A percentile compares a stretch with the other conserved stretches of the same genome.
Evolutionary conservation across 345 rosid genomes (phyloP).

Genomic region (Cardamine resedifolia): DNA sequence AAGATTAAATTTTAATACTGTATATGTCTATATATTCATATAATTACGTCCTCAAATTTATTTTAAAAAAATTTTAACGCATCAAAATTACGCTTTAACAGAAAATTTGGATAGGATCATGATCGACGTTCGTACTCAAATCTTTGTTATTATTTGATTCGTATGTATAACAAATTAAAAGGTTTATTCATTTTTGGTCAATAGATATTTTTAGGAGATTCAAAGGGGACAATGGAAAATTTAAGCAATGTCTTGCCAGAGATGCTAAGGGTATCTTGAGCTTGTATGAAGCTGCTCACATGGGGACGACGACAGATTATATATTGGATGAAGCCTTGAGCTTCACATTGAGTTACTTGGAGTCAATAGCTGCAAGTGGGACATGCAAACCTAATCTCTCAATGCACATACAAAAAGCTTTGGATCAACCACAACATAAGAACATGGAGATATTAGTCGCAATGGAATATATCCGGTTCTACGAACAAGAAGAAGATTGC

Average conservation of each 20-base stretch:
- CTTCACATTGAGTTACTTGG: constrained; percentile 18
- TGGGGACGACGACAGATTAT: constrained; percentile 33
- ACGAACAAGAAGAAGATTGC: constrained; percentile 1
- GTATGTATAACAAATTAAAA: background rate
- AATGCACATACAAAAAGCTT: background rate
- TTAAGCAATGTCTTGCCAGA: constrained; percentile 6
- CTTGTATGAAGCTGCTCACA: constrained; percentile 44
- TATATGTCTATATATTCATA: no score
- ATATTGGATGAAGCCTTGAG: constrained; percentile 37
- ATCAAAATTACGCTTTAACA: background rate
- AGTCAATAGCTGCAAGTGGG: background rate
- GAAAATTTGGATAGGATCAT: background rate
- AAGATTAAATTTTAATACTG: no score
- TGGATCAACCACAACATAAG: background rate
- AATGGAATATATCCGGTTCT: background rate
- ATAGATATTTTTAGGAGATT: constrained; percentile 39
- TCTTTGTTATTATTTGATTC: background rate
- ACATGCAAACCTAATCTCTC: background rate
- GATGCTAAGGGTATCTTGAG: constrained; percentile 42
- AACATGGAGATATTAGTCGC: constrained; percentile 2
- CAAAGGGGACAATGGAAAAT: constrained; percentile 26
- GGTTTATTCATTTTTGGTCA: background rate
- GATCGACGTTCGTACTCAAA: background rate
- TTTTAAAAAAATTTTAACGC: no score
- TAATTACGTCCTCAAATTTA: no score